Conservation (phyloP, 768 basidiomycete genomes). For the Psilocybe azurescens region DNA sequence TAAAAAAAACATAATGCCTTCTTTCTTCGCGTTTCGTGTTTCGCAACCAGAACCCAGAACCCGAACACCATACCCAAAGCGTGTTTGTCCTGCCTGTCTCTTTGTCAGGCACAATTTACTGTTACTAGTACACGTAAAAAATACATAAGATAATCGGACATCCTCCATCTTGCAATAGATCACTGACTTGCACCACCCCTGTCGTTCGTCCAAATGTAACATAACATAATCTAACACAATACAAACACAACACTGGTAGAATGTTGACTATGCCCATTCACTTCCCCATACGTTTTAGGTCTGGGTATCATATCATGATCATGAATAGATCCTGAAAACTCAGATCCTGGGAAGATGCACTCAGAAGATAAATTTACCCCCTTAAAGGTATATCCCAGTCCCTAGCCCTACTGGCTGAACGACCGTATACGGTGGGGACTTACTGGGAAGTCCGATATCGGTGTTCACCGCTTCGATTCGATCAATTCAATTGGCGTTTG, state of each 20-base stretch:
- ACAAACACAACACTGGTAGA: constrained; percentile 10
- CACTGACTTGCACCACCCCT: neutral
- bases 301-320: constrained; percentile 2
- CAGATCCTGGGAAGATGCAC: constrained; percentile 6
- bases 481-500: constrained; percentile 19
- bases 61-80: neutral
- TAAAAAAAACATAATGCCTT: neutral
- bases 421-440: neutral
- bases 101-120: neutral
- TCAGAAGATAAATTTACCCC: constrained; percentile 12
- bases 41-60: neutral
- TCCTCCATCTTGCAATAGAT: neutral
- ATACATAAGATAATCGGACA: neutral
- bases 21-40: neutral
- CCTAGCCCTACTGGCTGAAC: neutral
- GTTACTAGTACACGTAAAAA: neutral
- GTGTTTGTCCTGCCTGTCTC: neutral
- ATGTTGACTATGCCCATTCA: constrained; percentile 7
- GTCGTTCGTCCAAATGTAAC: neutral
- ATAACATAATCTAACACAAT: too few species aligned
- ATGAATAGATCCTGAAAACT: constrained; percentile 2
- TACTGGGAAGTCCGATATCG: constrained; percentile 24
- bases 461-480: constrained; percentile 14
- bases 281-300: constrained; percentile 27
- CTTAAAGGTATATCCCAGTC: constrained; percentile 19